Conservation (phyloP, 768 basidiomycete species). For the Hortiboletus campestris region DNA sequence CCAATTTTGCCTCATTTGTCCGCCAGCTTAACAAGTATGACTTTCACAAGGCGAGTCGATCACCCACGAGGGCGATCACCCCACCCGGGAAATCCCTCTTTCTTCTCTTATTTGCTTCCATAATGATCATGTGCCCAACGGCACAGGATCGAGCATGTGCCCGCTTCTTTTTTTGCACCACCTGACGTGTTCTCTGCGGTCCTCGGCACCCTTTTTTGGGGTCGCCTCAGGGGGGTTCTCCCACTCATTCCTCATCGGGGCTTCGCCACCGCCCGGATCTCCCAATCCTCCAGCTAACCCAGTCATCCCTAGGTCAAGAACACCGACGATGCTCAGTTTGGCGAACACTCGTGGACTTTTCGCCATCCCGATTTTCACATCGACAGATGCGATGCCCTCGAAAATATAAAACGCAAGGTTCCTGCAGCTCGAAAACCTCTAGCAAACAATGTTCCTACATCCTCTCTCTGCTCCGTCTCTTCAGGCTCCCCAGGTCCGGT, state of each 20-base stretch:
- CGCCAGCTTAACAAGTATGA: constrained; percentile 95
- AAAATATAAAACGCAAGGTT: constrained; percentile 65
- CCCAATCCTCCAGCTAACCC: not conserved
- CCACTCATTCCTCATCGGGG: not conserved
- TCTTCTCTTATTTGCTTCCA: constrained; percentile 10
- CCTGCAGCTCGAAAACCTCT: constrained; percentile 36
- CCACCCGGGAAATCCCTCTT: not conserved
- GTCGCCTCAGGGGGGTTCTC: constrained; percentile 13
- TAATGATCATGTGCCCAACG: constrained; percentile 10
- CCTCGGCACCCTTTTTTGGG: constrained; percentile 8
- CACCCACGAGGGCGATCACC: not conserved
- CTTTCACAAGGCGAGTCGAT: constrained; percentile 75
- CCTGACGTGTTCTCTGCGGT: constrained; percentile 7
- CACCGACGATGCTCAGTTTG: constrained; percentile 73
- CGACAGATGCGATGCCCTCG: constrained; percentile 52
- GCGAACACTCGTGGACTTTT: constrained; percentile 57
- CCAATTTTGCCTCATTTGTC: constrained; percentile 90
- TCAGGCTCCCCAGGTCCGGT: too few species aligned
- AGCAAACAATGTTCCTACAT: constrained; percentile 27
- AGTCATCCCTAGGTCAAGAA: constrained; percentile 60
- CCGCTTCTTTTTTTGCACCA: constrained; percentile 10
- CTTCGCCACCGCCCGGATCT: not conserved
- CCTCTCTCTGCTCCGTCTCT: constrained; percentile 26
- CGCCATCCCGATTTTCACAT: constrained; percentile 53
- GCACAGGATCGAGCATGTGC: constrained; percentile 16